phyloP scores from a whole-genome alignment of 2,329 filamentous ascomycete species.

The Aspergillus awamori region DNA sequence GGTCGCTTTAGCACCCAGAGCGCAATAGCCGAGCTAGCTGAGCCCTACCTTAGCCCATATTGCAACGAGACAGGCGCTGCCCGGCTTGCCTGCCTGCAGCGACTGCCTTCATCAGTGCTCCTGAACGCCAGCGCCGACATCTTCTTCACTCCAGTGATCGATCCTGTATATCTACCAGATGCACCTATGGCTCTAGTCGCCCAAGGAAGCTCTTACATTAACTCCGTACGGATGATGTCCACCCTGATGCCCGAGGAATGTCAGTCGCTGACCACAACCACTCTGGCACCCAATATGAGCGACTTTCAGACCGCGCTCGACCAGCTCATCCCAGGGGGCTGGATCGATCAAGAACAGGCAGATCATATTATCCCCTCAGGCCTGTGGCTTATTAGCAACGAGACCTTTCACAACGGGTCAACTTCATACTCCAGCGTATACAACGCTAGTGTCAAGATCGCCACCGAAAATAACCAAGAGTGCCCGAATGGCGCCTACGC shows the following conservation, averaged over 20 bases:
- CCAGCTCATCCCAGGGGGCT: slow-evolving; percentile 36
- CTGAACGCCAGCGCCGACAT: slow-evolving; percentile 12
- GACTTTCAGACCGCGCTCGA: slow-evolving; percentile 48
- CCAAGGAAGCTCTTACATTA: slow-evolving; percentile 49
- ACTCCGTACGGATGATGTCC: slow-evolving; percentile 58
- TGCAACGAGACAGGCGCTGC: slow-evolving; percentile 52
- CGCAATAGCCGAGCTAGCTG: slow-evolving; percentile 51
- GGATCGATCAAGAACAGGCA: slow-evolving; percentile 48
- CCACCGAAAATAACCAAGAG: slow-evolving; percentile 61
- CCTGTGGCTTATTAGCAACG: slow-evolving; percentile 58
- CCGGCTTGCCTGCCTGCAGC: slow-evolving; percentile 59
- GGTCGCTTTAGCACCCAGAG: slow-evolving; percentile 51
- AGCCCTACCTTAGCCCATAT: slow-evolving; percentile 60
- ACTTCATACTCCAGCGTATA: background rate
- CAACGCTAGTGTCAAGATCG: slow-evolving; percentile 57
- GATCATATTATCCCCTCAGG: slow-evolving; percentile 48
- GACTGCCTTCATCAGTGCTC: slow-evolving; percentile 39
- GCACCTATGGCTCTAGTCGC: slow-evolving; percentile 51
- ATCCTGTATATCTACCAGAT: slow-evolving; percentile 59
- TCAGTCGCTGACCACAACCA: slow-evolving; percentile 57
- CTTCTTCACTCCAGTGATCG: slow-evolving; percentile 58
- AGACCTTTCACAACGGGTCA: slow-evolving; percentile 46
- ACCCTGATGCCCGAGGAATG: slow-evolving; percentile 60
- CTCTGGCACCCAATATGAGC: slow-evolving; percentile 46
- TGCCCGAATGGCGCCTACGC: slow-evolving; percentile 62